phyloP scores from a whole-genome alignment of 345 rosid genomes.

The Excoecaria agallocha region DNA sequence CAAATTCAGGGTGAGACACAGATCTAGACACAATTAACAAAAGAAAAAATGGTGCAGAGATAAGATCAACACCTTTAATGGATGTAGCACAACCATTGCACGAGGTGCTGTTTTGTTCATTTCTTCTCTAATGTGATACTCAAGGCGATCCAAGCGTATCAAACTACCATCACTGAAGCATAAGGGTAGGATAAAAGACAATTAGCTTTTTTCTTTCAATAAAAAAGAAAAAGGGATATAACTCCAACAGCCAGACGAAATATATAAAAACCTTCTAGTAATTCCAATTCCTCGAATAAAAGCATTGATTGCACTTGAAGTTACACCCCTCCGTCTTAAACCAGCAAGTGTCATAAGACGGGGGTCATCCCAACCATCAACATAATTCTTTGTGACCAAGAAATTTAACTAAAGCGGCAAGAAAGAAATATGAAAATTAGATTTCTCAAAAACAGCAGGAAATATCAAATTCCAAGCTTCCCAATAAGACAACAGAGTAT shows the following conservation, averaged over 20 bases:
- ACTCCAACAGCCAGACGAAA: not conserved
- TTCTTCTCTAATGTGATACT: slow-evolving; percentile 94
- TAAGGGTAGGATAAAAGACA: slow-evolving; percentile 8
- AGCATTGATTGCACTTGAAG: slow-evolving; percentile 77
- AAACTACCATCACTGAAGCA: slow-evolving; percentile 76
- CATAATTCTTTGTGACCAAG: slow-evolving; percentile 74
- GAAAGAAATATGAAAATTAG: slow-evolving; percentile 11
- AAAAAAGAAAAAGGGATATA: no score
- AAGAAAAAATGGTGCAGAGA: slow-evolving; percentile 6
- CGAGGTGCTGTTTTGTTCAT: slow-evolving; percentile 83
- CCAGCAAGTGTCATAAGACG: slow-evolving; percentile 97
- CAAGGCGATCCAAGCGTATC: slow-evolving; percentile 85
- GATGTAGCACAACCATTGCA: slow-evolving; percentile 79
- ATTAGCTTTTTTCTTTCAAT: not conserved
- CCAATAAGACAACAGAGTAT: slow-evolving; percentile 8
- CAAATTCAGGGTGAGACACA: slow-evolving; percentile 4
- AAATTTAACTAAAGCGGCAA: slow-evolving; percentile 60
- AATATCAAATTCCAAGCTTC: slow-evolving; percentile 17
- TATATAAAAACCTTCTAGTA: slow-evolving; percentile 69
- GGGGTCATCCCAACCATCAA: slow-evolving; percentile 99
- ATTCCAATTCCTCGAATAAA: slow-evolving; percentile 95
- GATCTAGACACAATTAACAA: not conserved
- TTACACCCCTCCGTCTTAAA: slow-evolving; percentile 87
- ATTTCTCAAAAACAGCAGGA: slow-evolving; percentile 4
- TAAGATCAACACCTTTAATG: slow-evolving; percentile 64